Evolutionary conservation across 2,329 filamentous ascomycete species (phyloP), one percentile per base, ranked within the genome.

Genomic region (Endocalyx cinctus): DNA sequence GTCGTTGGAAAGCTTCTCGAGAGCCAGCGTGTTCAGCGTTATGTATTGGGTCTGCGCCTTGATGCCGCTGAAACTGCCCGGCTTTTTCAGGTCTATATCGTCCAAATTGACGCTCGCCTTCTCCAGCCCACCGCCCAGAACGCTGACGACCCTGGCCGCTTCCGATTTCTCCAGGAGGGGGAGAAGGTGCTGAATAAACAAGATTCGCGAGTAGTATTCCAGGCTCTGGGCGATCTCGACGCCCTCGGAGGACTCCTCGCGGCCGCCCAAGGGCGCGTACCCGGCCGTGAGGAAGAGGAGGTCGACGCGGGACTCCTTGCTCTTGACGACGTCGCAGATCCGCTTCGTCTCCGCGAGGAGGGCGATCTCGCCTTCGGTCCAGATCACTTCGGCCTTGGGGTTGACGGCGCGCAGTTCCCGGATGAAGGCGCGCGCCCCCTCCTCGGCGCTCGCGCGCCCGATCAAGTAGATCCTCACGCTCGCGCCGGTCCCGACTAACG

Each of bases 261-360:
- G 57, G 5, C 17, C 32, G 12, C 56, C 58, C 10, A 68, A 61
- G 1, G 67, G 63, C 3, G 59, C 57, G 39, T 67, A 72, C 2
- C 68, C 67, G 0, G 64, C 46, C 1, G 58, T 60, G 1, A 70
- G 48, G 41, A 70, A 70, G 1, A 71, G 36, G 14, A 72, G 35
- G 47, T 70, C 66, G 37, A 70, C 22, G 5, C 31, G 37, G 1
- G 51, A 39, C 41, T 70, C 67, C 12, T 52, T 56, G 6, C 12
- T 41, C 36, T 58, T 60, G 50, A 69, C 62, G 5, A 42, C 16
- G 3, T 58, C 48, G 48, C 62, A 67, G 1, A 67, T 34, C 6
- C 60, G 51, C 38, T 56, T 58, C 6, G 51, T 49, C 5, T 71
- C 67, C 0, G 60, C 51, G 1, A 71, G 60, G 2, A 71, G 60